These are phyloP conservation scores for Taxawa tesnikishii DNA, from an alignment of 2,329 filamentous ascomycete species.

Conservation along the genomic window DNA sequence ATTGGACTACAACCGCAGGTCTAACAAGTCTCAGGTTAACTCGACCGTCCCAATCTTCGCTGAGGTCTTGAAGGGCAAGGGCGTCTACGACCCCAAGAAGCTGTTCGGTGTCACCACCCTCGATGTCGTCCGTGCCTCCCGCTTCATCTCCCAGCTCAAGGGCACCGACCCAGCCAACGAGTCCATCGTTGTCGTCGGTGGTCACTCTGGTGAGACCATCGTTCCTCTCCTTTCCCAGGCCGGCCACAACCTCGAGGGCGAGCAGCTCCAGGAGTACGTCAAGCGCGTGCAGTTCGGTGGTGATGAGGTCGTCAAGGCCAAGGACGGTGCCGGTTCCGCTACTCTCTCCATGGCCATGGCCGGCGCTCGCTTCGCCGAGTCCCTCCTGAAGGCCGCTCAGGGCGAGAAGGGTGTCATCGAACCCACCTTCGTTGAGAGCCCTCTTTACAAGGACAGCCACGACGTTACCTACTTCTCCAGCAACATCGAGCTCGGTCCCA, in stretches of 20 bases:
- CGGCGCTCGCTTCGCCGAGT: constrained; percentile 75
- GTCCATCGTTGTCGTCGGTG: constrained; percentile 91
- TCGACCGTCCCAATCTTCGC: constrained; percentile 95
- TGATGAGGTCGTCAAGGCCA: constrained; percentile 98
- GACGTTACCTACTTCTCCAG: constrained; percentile 95
- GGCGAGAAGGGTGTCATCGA: constrained; percentile 92
- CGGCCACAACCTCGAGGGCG: constrained; percentile 71
- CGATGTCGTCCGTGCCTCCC: constrained; percentile 92
- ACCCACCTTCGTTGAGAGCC: constrained; percentile 93
- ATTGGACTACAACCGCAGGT: constrained; percentile 4
- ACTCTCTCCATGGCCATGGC: constrained; percentile 99
- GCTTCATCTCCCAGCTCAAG: constrained; percentile 96
- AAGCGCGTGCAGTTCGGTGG: constrained; percentile 97
- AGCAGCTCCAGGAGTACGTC: constrained; percentile 64
- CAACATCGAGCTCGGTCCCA: constrained; percentile 88
- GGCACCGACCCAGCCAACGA: constrained; percentile 78
- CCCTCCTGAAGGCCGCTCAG: constrained; percentile 79
- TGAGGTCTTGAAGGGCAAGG: constrained; percentile 89
- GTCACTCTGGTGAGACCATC: constrained; percentile 96
- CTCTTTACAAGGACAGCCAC: constrained; percentile 88
- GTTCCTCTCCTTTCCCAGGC: constrained; percentile 95
- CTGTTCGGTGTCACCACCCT: constrained; percentile 99
- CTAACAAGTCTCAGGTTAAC: constrained; percentile 53
- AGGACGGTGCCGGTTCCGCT: constrained; percentile 93
- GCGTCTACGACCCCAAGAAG: constrained; percentile 98